Evolutionary conservation across 2,329 filamentous ascomycete genomes (phyloP).

Genomic region (Sarocladium kiliense): DNA sequence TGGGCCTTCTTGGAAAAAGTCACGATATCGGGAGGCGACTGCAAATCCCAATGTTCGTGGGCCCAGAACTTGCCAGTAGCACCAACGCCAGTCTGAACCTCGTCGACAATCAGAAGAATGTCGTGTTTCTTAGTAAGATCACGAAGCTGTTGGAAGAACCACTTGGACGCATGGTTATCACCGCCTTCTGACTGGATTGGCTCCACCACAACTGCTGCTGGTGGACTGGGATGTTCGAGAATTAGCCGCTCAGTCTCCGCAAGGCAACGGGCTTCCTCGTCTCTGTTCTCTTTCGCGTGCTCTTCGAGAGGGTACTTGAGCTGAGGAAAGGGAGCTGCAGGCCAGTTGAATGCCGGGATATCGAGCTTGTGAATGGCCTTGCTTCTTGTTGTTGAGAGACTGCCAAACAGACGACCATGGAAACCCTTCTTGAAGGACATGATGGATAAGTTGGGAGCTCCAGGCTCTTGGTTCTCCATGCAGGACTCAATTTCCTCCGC

Average conservation of each 20-base stretch:
- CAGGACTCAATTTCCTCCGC: constrained; percentile 65
- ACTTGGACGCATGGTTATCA: constrained; percentile 86
- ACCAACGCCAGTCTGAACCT: constrained; percentile 90
- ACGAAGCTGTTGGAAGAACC: constrained; percentile 81
- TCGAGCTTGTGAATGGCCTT: constrained; percentile 95
- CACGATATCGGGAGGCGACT: constrained; percentile 81
- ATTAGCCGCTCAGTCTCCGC: constrained; percentile 80
- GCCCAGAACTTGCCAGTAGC: constrained; percentile 95
- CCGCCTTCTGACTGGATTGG: constrained; percentile 91
- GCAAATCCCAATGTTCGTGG: constrained; percentile 87
- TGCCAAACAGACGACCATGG: constrained; percentile 86
- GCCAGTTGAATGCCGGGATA: constrained; percentile 94
- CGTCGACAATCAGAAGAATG: constrained; percentile 84
- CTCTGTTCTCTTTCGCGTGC: constrained; percentile 73
- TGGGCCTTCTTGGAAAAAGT: constrained; percentile 96
- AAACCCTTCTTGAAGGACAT: constrained; percentile 84
- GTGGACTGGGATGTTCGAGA: constrained; percentile 70
- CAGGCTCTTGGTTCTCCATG: constrained; percentile 78
- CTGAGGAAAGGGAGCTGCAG: constrained; percentile 77
- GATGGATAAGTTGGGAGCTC: constrained; percentile 73
- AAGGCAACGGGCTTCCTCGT: constrained; percentile 74
- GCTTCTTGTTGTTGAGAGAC: constrained; percentile 80
- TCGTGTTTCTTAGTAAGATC: constrained; percentile 71
- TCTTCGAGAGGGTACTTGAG: constrained; percentile 84
- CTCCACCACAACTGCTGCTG: constrained; percentile 79